Conservation (phyloP, 1,284 basidiomycete species). For the Phellinidium pouzarii region DNA sequence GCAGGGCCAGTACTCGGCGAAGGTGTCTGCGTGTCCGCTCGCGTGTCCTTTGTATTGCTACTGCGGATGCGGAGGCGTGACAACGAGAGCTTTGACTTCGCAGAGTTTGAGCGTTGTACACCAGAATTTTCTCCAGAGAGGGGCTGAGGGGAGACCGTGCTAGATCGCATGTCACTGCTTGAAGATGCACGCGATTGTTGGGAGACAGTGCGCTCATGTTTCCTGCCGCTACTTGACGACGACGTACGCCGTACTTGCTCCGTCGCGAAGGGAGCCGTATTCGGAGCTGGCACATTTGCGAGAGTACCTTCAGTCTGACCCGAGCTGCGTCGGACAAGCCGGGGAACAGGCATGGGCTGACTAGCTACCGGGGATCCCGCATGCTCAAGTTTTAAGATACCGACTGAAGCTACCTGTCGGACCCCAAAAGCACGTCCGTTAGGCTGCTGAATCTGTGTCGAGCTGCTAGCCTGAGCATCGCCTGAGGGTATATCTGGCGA, state of each 20-base stretch:
- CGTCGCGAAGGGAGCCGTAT: constrained; percentile 6
- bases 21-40: constrained; percentile 29
- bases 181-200: constrained; percentile 19
- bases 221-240: constrained; percentile 17
- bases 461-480: background rate
- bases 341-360: constrained; percentile 3
- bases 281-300: background rate
- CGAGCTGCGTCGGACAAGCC: constrained; percentile 8
- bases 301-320: background rate
- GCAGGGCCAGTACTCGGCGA: constrained; percentile 21
- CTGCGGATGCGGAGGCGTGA: constrained; percentile 41
- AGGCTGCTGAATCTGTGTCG: constrained; percentile 3
- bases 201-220: constrained; percentile 12
- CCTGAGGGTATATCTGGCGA: background rate
- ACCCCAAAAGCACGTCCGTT: constrained; percentile 14
- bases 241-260: constrained; percentile 23
- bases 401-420: constrained; percentile 11
- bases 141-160: constrained; percentile 20
- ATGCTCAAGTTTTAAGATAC: background rate
- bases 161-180: constrained; percentile 22
- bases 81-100: constrained; percentile 52
- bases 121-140: background rate
- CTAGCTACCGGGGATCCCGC: background rate
- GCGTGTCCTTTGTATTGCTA: constrained; percentile 29
- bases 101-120: constrained; percentile 29